Conservation (phyloP, 2,329 filamentous ascomycete species). For the Sporothrix inflata region DNA sequence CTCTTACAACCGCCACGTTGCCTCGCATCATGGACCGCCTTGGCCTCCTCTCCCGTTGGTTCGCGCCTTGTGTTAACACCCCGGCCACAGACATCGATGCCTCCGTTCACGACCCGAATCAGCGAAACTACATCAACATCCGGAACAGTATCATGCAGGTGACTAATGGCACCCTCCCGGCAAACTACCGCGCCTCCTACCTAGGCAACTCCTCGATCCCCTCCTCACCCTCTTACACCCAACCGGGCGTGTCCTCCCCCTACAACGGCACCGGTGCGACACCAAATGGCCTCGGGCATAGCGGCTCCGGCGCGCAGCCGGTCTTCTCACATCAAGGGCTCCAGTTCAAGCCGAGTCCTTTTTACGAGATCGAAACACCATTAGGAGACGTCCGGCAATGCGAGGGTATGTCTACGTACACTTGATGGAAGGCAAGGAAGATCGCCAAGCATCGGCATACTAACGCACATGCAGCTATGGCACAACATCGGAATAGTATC, state of each 20-base stretch:
- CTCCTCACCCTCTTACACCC: constrained; percentile 26
- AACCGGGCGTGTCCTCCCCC: constrained; percentile 22
- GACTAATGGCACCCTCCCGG: background rate
- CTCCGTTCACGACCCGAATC: constrained; percentile 28
- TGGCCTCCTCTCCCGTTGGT: background rate
- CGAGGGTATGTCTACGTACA: constrained; percentile 63
- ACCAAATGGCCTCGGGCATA: background rate
- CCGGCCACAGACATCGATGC: constrained; percentile 31
- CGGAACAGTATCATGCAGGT: constrained; percentile 26
- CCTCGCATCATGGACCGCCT: background rate
- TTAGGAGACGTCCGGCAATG: constrained; percentile 69
- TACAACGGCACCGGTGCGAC: constrained; percentile 16
- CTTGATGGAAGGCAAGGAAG: constrained; percentile 26
- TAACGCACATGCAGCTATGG: constrained; percentile 53
- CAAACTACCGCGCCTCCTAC: constrained; percentile 20
- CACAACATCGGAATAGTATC: constrained; percentile 55
- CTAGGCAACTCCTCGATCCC: constrained; percentile 17
- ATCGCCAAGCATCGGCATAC: background rate
- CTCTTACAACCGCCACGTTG: background rate
- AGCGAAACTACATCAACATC: constrained; percentile 26
- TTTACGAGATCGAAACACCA: constrained; percentile 71
- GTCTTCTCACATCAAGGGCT: constrained; percentile 33
- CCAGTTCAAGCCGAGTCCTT: constrained; percentile 74
- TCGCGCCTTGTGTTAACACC: background rate
- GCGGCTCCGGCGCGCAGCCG: background rate